These are phyloP conservation scores for Colletotrichum sidae DNA, from an alignment of 2,329 filamentous ascomycete genomes.

Conservation along the genomic window DNA sequence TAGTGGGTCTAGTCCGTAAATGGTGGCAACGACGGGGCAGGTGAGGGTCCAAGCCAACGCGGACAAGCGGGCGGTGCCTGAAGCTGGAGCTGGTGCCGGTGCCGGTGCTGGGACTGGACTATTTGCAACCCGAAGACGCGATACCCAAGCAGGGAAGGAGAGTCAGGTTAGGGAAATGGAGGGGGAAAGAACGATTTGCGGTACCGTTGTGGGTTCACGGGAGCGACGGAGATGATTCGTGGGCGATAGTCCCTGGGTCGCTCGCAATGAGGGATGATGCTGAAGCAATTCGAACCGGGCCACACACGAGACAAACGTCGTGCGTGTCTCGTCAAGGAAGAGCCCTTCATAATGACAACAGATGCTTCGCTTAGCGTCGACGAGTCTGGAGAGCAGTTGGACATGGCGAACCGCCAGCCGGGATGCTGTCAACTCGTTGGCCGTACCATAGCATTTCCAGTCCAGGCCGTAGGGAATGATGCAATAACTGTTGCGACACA, in stretches of 20 bases:
- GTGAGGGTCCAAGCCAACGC: constrained; percentile 25
- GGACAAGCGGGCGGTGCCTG: constrained; percentile 11
- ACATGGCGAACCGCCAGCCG: background rate
- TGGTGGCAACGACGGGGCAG: constrained; percentile 1
- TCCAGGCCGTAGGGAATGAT: constrained; percentile 1
- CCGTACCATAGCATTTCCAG: background rate
- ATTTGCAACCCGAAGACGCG: constrained; percentile 19
- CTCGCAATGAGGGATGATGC: constrained; percentile 30
- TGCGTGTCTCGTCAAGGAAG: constrained; percentile 24
- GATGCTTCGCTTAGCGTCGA: too few species aligned
- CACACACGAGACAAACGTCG: constrained; percentile 15
- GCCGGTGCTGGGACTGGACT: background rate
- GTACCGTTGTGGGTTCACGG: constrained; percentile 34
- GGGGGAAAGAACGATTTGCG: constrained; percentile 22
- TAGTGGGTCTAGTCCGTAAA: constrained; percentile 14
- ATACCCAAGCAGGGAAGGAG: constrained; percentile 29
- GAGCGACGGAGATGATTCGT: constrained; percentile 34
- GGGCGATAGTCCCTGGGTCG: constrained; percentile 12
- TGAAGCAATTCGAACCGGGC: constrained; percentile 9
- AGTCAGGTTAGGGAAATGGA: constrained; percentile 21
- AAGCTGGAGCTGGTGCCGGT: constrained; percentile 1
- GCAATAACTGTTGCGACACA: constrained; percentile 24
- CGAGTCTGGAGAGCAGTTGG: background rate
- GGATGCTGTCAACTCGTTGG: background rate
- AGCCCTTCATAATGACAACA: background rate